Evolutionary conservation across 257 asterid species (phyloP).

Genomic region (Ehretia macrophylla): DNA sequence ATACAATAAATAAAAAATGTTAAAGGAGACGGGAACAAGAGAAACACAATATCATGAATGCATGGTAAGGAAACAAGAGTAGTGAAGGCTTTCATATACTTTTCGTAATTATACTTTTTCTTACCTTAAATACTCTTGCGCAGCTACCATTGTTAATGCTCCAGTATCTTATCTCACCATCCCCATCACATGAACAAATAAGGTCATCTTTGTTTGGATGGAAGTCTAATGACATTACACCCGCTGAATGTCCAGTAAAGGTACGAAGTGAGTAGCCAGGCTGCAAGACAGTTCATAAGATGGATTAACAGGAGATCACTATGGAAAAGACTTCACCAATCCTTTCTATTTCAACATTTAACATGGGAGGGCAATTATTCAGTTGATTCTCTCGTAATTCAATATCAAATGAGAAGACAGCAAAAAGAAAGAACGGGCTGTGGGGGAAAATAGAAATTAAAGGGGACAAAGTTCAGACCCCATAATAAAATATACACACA

Average conservation of each 20-base stretch:
- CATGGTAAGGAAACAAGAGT: too few species aligned
- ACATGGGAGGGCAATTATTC: too few species aligned
- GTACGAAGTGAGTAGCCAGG: conserved; percentile 77
- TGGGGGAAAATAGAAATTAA: too few species aligned
- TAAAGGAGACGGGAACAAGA: not conserved
- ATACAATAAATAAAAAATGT: too few species aligned
- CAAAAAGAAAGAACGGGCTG: too few species aligned
- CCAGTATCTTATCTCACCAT: conserved; percentile 96
- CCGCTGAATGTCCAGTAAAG: conserved; percentile 81
- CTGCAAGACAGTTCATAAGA: conserved; percentile 35
- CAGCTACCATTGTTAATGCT: conserved; percentile 72
- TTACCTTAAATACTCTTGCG: conserved; percentile 72
- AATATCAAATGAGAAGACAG: not conserved
- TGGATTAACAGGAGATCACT: not conserved
- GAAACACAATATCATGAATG: too few species aligned
- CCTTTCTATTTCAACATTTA: too few species aligned
- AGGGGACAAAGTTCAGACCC: too few species aligned
- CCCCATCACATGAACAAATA: conserved; percentile 90
- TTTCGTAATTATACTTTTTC: not conserved
- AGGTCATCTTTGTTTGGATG: conserved; percentile 95
- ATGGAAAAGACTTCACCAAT: not conserved
- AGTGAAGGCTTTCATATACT: too few species aligned
- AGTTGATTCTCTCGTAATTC: not conserved
- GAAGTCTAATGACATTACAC: conserved; percentile 90
- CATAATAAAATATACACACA: too few species aligned